phyloP scores from a whole-genome alignment of 768 basidiomycete species.

The Boletus rubroflammeus region DNA sequence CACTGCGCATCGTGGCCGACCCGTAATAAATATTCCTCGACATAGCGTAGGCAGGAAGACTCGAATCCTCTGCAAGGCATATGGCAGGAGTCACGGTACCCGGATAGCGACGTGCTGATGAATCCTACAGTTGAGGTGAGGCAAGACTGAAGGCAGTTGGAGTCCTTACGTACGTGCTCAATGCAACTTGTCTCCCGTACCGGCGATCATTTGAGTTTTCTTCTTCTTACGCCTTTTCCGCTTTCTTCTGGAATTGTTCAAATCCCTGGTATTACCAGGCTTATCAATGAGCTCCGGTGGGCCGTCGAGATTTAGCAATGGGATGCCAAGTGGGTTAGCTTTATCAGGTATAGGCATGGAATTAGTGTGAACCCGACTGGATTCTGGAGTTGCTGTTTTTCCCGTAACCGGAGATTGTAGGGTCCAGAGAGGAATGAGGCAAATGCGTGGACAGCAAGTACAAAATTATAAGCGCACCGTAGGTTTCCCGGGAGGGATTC shows the following conservation, averaged over 20 bases:
- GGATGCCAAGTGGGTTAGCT: conserved; percentile 25
- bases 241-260: conserved; percentile 47
- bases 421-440: conserved; percentile 12
- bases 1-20: background rate
- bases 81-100: background rate
- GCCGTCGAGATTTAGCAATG: conserved; percentile 55
- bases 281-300: conserved; percentile 33
- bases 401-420: conserved; percentile 16
- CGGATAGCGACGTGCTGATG: conserved; percentile 3
- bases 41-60: background rate
- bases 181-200: conserved; percentile 15
- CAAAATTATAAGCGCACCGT: conserved; percentile 18
- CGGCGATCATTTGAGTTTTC: conserved; percentile 36
- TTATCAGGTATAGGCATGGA: conserved; percentile 7
- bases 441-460: conserved; percentile 5
- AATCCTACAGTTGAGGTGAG: background rate
- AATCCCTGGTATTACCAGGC: conserved; percentile 13
- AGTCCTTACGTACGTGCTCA: conserved; percentile 17
- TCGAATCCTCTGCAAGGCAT: background rate
- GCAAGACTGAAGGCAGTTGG: background rate
- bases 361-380: conserved; percentile 3
- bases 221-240: conserved; percentile 52
- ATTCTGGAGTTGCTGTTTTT: background rate
- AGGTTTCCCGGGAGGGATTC: conserved; percentile 3
- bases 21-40: background rate